phyloP scores from a whole-genome alignment of 2,329 filamentous ascomycete genomes.

The Trichoderma citrinoviride region DNA sequence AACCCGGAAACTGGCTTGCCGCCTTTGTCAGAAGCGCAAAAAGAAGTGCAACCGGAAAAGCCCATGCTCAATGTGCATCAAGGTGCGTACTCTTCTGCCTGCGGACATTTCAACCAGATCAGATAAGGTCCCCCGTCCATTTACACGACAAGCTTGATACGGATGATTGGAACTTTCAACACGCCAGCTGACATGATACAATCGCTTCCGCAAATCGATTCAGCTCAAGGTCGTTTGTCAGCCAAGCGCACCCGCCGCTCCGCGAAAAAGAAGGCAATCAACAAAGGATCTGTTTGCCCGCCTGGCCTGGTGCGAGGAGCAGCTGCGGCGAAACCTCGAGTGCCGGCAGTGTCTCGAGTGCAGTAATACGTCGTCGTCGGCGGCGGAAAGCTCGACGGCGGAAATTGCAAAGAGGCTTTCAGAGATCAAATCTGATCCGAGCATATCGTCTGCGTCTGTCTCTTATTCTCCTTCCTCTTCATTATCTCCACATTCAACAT shows the following conservation, averaged over 20 bases:
- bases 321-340: conserved; percentile 2
- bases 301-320: conserved; percentile 15
- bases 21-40: conserved; percentile 10
- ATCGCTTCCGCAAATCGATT: background rate
- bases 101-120: too few relatives aligned
- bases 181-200: background rate
- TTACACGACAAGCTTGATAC: background rate
- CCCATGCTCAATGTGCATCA: conserved; percentile 16
- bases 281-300: conserved; percentile 9
- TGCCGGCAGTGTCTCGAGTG: conserved; percentile 11
- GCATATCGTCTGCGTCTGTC: background rate
- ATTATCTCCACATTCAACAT: background rate
- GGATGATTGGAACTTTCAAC: background rate
- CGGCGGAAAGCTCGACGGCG: background rate
- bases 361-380: background rate
- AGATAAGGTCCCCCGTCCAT: background rate
- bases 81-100: background rate
- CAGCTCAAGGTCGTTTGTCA: conserved; percentile 14
- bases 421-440: background rate
- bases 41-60: conserved; percentile 15
- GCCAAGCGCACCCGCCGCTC: conserved; percentile 12
- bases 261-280: conserved; percentile 5
- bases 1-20: conserved; percentile 13
- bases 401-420: background rate
- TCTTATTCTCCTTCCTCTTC: too few relatives aligned